Percentiles rank a stretch among this genome's conserved stretches.
Evolutionary conservation across 2,329 filamentous ascomycete species (phyloP).

Genomic region (Didymella pomorum): DNA sequence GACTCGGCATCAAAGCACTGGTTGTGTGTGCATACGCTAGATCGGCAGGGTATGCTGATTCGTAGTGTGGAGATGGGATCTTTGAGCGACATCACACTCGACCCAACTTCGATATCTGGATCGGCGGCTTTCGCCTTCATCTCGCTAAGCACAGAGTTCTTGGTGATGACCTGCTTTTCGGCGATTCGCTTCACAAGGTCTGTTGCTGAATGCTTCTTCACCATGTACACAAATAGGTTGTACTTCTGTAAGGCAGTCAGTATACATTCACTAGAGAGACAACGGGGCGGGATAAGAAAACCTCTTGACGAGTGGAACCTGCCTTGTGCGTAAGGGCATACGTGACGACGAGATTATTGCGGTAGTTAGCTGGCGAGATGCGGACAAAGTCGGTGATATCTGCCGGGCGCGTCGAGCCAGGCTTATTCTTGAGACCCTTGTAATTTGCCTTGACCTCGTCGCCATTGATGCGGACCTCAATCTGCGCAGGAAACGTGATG

Average conservation of each 20-base stretch:
- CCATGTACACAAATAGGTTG: constrained; percentile 74
- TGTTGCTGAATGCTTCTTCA: constrained; percentile 74
- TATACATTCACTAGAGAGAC: background rate
- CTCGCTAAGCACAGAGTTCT: constrained; percentile 82
- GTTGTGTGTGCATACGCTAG: constrained; percentile 81
- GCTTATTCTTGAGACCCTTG: constrained; percentile 93
- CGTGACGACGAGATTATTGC: constrained; percentile 82
- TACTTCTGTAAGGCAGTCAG: constrained; percentile 50
- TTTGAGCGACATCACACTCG: constrained; percentile 87
- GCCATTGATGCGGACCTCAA: constrained; percentile 89
- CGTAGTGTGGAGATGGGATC: constrained; percentile 89
- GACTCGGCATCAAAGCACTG: constrained; percentile 95
- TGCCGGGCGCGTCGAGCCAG: constrained; percentile 90
- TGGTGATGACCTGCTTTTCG: constrained; percentile 75
- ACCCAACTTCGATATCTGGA: constrained; percentile 87
- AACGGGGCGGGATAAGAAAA: constrained; percentile 21
- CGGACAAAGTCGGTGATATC: constrained; percentile 84
- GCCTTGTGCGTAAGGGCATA: constrained; percentile 93
- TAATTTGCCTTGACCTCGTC: constrained; percentile 92
- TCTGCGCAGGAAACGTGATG: constrained; percentile 88
- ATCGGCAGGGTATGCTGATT: constrained; percentile 80
- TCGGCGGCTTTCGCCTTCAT: constrained; percentile 83
- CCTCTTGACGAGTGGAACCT: constrained; percentile 47
- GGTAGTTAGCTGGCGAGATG: constrained; percentile 71
- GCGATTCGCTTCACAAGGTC: constrained; percentile 74